A percentile compares a stretch with the other conserved stretches of the same genome.
These are phyloP conservation scores for Proteromonas lacertae DNA, from an alignment of 352 stramenopile species.

Conservation along the genomic window DNA sequence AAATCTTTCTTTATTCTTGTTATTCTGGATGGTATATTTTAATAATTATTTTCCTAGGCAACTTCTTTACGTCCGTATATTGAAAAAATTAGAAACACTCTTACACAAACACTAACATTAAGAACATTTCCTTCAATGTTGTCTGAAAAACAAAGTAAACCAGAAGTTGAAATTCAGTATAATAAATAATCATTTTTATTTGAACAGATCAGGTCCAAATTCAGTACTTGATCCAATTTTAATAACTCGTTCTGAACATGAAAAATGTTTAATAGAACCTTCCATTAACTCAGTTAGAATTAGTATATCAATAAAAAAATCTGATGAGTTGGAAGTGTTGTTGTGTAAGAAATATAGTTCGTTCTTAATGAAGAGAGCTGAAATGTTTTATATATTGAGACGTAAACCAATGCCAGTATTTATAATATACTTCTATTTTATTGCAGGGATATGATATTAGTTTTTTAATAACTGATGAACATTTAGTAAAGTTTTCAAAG, in stretches of 20 bases:
- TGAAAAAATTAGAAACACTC: too few species aligned
- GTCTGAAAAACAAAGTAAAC: slow-evolving; percentile 79
- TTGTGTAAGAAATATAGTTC: slow-evolving; percentile 68
- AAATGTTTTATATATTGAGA: slow-evolving; percentile 74
- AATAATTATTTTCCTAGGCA: too few species aligned
- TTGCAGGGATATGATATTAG: slow-evolving; percentile 61
- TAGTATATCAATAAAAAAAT: slow-evolving; percentile 71
- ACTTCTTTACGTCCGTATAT: too few species aligned
- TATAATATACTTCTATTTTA: background rate
- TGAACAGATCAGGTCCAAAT: slow-evolving; percentile 37
- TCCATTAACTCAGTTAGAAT: slow-evolving; percentile 72
- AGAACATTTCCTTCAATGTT: slow-evolving; percentile 79
- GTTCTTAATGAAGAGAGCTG: slow-evolving; percentile 72
- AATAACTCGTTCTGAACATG: slow-evolving; percentile 58
- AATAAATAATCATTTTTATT: slow-evolving; percentile 4
- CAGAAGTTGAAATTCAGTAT: slow-evolving; percentile 54
- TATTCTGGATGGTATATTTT: too few species aligned
- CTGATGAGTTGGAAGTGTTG: slow-evolving; percentile 22
- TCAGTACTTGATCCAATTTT: slow-evolving; percentile 61
- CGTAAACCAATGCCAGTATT: slow-evolving; percentile 32
- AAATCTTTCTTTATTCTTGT: too few species aligned
- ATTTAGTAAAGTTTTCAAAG: slow-evolving; percentile 73
- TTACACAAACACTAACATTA: too few species aligned
- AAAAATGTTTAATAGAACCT: slow-evolving; percentile 63
- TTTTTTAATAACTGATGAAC: slow-evolving; percentile 63